phyloP scores from a whole-genome alignment of 495 filamentous ascomycete species.

The Penicillium samsonianum region DNA sequence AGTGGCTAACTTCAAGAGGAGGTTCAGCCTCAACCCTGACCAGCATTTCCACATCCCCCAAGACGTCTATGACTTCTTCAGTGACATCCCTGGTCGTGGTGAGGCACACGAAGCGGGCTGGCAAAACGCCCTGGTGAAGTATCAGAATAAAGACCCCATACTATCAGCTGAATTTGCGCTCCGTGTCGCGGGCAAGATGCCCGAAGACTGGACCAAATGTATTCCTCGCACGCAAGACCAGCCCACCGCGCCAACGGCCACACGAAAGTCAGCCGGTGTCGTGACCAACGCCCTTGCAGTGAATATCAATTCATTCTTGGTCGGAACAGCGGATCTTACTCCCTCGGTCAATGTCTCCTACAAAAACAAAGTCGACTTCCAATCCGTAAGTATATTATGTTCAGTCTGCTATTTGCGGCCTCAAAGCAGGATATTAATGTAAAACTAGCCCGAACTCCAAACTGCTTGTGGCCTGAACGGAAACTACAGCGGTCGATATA shows the following conservation, averaged over 20 bases:
- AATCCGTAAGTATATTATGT: too few species aligned
- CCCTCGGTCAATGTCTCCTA: conserved; percentile 55
- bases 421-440: too few species aligned
- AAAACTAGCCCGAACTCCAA: too few species aligned
- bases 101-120: conserved; percentile 38
- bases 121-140: conserved; percentile 11
- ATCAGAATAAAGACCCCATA: conserved; percentile 27
- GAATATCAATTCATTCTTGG: conserved; percentile 51
- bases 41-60: conserved; percentile 45
- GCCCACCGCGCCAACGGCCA: conserved; percentile 30
- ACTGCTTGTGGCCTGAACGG: conserved; percentile 20
- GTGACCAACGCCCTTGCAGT: conserved; percentile 44
- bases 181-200: conserved; percentile 42
- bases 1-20: conserved; percentile 34
- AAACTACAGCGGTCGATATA: conserved; percentile 39
- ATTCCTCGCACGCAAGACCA: conserved; percentile 46
- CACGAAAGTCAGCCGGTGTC: too few species aligned
- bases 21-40: conserved; percentile 41
- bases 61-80: conserved; percentile 48
- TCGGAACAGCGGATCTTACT: conserved; percentile 56
- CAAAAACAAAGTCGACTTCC: conserved; percentile 49
- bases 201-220: conserved; percentile 37
- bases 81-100: conserved; percentile 36
- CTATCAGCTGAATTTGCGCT: conserved; percentile 44
- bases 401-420: not conserved